Conservation (phyloP, 2,329 filamentous ascomycete genomes). For the Aureobasidium namibiae region DNA sequence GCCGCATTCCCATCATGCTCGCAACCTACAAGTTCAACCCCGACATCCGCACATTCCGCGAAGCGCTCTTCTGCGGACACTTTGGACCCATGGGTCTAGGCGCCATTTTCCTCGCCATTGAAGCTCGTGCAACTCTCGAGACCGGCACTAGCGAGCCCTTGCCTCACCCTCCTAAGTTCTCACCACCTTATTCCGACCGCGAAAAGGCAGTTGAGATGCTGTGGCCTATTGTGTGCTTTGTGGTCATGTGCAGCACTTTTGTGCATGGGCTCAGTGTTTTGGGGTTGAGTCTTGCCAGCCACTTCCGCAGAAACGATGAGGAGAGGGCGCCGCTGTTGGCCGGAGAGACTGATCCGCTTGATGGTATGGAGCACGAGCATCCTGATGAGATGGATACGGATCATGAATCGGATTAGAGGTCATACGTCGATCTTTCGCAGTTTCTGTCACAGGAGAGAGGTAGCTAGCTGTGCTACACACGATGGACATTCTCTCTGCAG, state of each 20-base stretch:
- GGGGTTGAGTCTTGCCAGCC: conserved; percentile 40
- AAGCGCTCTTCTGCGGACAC: conserved; percentile 48
- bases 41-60: conserved; percentile 41
- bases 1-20: conserved; percentile 45
- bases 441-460: not conserved
- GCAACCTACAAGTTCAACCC: conserved; percentile 40
- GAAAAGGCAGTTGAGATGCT: conserved; percentile 37
- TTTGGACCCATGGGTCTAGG: conserved; percentile 52
- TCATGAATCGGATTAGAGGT: not conserved
- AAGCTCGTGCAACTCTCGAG: conserved; percentile 46
- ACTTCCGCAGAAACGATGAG: conserved; percentile 38
- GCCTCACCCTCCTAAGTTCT: conserved; percentile 33
- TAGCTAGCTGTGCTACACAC: too few species aligned
- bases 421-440: not conserved
- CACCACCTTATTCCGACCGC: conserved; percentile 25
- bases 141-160: conserved; percentile 39
- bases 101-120: conserved; percentile 49
- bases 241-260: conserved; percentile 46
- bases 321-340: conserved; percentile 44
- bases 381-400: not conserved
- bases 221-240: conserved; percentile 48
- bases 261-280: conserved; percentile 47
- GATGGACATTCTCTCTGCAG: too few species aligned
- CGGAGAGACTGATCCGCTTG: conserved; percentile 41
- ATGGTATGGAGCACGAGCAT: conserved; percentile 41